phyloP scores from a whole-genome alignment of 495 filamentous ascomycete genomes.

The Penicillium flavigenum region DNA sequence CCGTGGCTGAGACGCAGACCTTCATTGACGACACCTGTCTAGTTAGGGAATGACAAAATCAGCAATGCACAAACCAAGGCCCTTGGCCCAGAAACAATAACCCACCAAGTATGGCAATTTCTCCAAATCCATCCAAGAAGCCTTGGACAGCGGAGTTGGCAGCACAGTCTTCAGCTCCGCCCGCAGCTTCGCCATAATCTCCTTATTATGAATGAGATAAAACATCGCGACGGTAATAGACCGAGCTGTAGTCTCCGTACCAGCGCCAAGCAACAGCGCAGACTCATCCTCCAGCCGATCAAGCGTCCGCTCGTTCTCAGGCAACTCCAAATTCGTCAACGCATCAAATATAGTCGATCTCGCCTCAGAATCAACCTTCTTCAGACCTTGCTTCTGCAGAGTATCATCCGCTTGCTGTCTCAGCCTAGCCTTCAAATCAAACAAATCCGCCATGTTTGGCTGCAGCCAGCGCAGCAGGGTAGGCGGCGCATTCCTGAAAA shows the following conservation, averaged over 20 bases:
- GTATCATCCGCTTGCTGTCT: constrained; percentile 21
- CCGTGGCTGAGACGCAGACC: constrained; percentile 47
- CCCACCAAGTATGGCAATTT: constrained; percentile 50
- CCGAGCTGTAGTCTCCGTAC: constrained; percentile 43
- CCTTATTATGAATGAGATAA: constrained; percentile 16
- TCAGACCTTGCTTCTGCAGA: constrained; percentile 21
- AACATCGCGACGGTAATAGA: constrained; percentile 26
- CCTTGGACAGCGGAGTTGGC: constrained; percentile 24
- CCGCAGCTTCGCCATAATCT: constrained; percentile 22
- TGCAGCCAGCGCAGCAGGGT: constrained; percentile 21
- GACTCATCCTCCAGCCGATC: constrained; percentile 41
- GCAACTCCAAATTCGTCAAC: constrained; percentile 24
- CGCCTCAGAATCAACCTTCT: background rate
- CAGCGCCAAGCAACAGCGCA: constrained; percentile 39
- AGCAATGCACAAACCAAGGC: background rate
- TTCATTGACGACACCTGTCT: constrained; percentile 49
- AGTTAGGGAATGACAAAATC: background rate
- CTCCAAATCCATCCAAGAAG: constrained; percentile 46
- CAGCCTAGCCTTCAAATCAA: constrained; percentile 22
- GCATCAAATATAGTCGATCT: constrained; percentile 23
- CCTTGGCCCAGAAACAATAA: background rate
- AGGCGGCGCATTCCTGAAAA: constrained; percentile 21
- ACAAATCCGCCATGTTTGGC: constrained; percentile 25
- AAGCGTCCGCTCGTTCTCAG: constrained; percentile 24
- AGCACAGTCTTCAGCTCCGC: constrained; percentile 34